Percentiles rank a stretch among this genome's conserved stretches.
phyloP scores from a whole-genome alignment of 306 rosid genomes.

The Mucuna pruriens region DNA sequence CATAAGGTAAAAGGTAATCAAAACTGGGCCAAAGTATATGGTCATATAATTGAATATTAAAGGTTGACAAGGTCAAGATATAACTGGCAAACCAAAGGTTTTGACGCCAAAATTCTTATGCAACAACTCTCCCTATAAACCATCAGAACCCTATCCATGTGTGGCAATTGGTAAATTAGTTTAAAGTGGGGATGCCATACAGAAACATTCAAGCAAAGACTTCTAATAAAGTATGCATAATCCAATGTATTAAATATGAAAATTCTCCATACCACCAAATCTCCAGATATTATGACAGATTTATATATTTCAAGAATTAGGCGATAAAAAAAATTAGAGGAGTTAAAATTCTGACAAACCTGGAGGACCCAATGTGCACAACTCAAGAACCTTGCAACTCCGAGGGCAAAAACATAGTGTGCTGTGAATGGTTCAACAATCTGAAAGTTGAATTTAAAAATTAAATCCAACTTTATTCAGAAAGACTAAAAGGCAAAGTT shows the following conservation, averaged over 20 bases:
- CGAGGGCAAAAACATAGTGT: conserved; percentile 81
- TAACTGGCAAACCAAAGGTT: not conserved
- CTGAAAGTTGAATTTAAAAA: conserved; percentile 47
- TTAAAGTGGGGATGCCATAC: conserved; percentile 22
- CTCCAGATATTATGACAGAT: not conserved
- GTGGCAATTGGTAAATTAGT: conserved; percentile 23
- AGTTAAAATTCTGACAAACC: conserved; percentile 48
- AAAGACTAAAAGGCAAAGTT: not conserved
- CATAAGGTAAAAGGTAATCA: not conserved
- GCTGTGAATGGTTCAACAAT: conserved; percentile 87
- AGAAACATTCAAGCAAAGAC: not conserved
- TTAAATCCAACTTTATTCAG: not conserved
- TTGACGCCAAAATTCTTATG: not conserved
- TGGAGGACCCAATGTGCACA: conserved; percentile 91
- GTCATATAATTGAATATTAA: not conserved
- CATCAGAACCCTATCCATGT: not conserved
- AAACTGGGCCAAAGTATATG: not conserved
- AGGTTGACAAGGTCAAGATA: not conserved
- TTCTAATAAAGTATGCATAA: conserved; percentile 26
- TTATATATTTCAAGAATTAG: conserved; percentile 8
- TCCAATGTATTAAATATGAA: not conserved
- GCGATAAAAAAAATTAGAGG: not conserved
- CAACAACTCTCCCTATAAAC: conserved; percentile 9
- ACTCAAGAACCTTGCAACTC: conserved; percentile 85
- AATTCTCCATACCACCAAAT: not conserved